Conservation (phyloP, 129 eudicot species). For the Arctium lappa region DNA sequence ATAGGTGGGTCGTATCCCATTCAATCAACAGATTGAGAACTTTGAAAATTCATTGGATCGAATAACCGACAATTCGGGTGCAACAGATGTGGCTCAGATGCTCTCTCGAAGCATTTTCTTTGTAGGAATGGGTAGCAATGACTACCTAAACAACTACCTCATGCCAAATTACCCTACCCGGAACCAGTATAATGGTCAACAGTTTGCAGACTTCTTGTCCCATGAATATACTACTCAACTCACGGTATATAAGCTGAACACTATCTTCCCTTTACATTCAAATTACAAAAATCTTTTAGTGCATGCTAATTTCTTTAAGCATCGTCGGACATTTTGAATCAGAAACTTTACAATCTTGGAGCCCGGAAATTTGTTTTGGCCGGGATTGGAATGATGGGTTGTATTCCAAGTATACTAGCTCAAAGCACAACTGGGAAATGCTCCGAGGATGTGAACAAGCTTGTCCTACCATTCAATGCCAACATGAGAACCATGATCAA, state of each 20-base stretch:
- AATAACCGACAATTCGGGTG: conserved; percentile 50
- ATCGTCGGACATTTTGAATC: neutral
- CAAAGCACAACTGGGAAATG: conserved; percentile 48
- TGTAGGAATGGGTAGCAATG: conserved; percentile 99
- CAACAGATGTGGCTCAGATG: conserved; percentile 41
- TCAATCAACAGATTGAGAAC: conserved; percentile 70
- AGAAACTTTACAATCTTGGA: conserved; percentile 90
- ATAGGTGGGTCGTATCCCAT: conserved; percentile 85
- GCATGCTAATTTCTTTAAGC: neutral
- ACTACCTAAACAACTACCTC: conserved; percentile 93
- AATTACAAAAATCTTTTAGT: neutral
- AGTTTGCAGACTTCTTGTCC: conserved; percentile 64
- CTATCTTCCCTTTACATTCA: neutral
- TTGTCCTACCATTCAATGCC: conserved; percentile 63
- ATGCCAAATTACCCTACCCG: conserved; percentile 85
- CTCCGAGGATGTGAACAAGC: conserved; percentile 69
- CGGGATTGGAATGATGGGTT: conserved; percentile 86
- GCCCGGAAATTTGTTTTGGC: conserved; percentile 75
- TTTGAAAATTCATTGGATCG: conserved; percentile 74
- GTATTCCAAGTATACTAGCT: conserved; percentile 88
- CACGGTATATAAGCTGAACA: conserved; percentile 40
- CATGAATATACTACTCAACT: conserved; percentile 72
- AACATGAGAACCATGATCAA: conserved; percentile 71
- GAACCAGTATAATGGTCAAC: conserved; percentile 59
- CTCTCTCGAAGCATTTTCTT: conserved; percentile 64